These are phyloP conservation scores for Saccharomycopsis selenospora DNA, from an alignment of 805 yeast genomes.

Conservation along the genomic window DNA sequence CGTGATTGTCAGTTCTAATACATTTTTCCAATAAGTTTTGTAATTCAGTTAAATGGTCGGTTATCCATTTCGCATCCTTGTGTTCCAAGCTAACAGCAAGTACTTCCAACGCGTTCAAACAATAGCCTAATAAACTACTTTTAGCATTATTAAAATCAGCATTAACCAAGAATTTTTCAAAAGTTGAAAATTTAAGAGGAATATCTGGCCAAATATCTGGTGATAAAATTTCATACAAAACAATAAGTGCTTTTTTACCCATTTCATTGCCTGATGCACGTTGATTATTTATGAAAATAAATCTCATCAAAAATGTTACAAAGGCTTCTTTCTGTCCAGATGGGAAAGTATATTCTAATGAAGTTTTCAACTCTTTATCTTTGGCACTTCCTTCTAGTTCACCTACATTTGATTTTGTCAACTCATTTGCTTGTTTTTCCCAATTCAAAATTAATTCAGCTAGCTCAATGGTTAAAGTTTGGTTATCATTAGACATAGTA, in stretches of 20 bases:
- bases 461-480: slow-evolving; percentile 76
- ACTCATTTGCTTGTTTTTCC: slow-evolving; percentile 66
- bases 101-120: slow-evolving; percentile 87
- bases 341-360: slow-evolving; percentile 55
- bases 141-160: slow-evolving; percentile 56
- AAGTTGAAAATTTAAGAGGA: slow-evolving; percentile 74
- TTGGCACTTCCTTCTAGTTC: too few relatives aligned
- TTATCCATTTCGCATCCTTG: slow-evolving; percentile 74
- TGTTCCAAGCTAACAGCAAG: slow-evolving; percentile 75
- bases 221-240: slow-evolving; percentile 64
- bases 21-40: slow-evolving; percentile 81
- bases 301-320: slow-evolving; percentile 79
- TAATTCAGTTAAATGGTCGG: slow-evolving; percentile 58
- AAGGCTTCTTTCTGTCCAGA: slow-evolving; percentile 82
- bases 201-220: slow-evolving; percentile 83
- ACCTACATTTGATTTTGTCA: too few relatives aligned
- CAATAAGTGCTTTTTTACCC: slow-evolving; percentile 77
- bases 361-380: slow-evolving; percentile 34
- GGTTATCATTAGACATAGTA: slow-evolving; percentile 75
- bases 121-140: slow-evolving; percentile 53
- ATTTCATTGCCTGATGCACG: slow-evolving; percentile 76
- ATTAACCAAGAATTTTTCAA: slow-evolving; percentile 78
- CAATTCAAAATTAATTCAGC: slow-evolving; percentile 80
- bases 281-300: slow-evolving; percentile 78
- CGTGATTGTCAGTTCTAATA: slow-evolving; percentile 75